Evolutionary conservation across 164 flowering plant genomes (phyloP), one percentile per base, ranked within the genome.

Genomic region (Nymphaea thermarum): DNA sequence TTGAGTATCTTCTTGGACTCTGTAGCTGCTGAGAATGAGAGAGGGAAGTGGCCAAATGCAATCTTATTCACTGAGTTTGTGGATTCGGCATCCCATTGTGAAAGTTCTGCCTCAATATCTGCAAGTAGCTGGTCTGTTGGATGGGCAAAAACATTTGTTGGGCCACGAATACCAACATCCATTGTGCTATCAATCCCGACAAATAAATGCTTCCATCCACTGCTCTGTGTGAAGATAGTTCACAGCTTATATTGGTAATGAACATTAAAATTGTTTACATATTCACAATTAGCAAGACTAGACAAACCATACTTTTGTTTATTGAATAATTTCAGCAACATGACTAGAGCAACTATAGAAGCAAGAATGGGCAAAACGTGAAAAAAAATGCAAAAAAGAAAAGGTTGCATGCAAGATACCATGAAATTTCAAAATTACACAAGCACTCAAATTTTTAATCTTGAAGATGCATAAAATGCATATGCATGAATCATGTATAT

Each of bases 81-180:
- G 47, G 84, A 68, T 66, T 74, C 75, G 68, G 81, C 78, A 78
- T 88, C 83, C 96, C 95, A 90, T 73, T 85, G 90, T 44, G 90
- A 85, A 44, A 94, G 92, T 72, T 88, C 85, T 43, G 81, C 55
- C 69, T 84, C 94, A 51, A 94, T 44, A 42, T 89, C 87, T 59
- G 51, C 62, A 42, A 91, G 78, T 42, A 94, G 77, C 71, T 84
- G 62, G 44, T 91, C 96, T 55, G 95, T 85, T 51, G 99, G 97
- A 80, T 94, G 99, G 59, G 97, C 97, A 80, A 91, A 89, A 45
- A 94, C 82, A 82, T 94, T 91, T 41, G 97, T 91, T 66, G 99
- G 97, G 63, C 97, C 96, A 42, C 96, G 83, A 67, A 88, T 63
- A 66, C 99, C 99, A 59, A 82, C 66, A 51, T 80, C 63, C 87